Evolutionary conservation across 306 rosid species (phyloP), one percentile per base, ranked within the genome.

Genomic region (Cucurbita maxima): DNA sequence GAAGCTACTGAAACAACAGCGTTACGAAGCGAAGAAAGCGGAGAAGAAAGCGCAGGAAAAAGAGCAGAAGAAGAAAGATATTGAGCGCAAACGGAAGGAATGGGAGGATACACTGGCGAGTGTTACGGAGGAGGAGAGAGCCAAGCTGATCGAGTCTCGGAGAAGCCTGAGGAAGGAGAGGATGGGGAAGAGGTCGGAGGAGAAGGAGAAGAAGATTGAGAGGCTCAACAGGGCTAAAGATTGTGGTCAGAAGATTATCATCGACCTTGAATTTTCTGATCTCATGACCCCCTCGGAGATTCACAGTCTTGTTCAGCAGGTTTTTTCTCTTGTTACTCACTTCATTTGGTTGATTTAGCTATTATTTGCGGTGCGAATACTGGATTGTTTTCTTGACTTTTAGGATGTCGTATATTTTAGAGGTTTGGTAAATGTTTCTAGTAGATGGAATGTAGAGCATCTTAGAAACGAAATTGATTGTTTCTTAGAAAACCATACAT

Each of bases 291-390:
- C 92, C 1, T 8, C 84, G 7, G 96, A 93, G 86, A 90, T 87
- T 59, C 84, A 82, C 77, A 94, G 98, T 77, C 92, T 94, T 71
- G 96, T 87, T 68, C 88, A 90, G 55, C 98, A 94, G 97, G 97
- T 92, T 63, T 1, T 10, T 8, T 61, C 19, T 20, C 3, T 36
- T 30, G 30, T 59, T 56, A 7, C 50, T 10, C 34, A 7, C 45
- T 71, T 43, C 62, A 14, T 25, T 60, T 16, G 16, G 13, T 61
- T 38, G 50, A 60, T 60, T 60, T 6, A 37, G 16, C 15, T 62
- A 7, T 62, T 62, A 30, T 30, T 30, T 30, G 34, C 2, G n/a
- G 14, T 38, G 69, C 48, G 12, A 61, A 8, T 62, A 6, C 66
- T 1, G 4, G 13, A 19, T 34, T 25, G 9, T 30, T 57, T 56